Evolutionary conservation across 179 eudicot genomes (phyloP).

Genomic region (Beta lomatogona): DNA sequence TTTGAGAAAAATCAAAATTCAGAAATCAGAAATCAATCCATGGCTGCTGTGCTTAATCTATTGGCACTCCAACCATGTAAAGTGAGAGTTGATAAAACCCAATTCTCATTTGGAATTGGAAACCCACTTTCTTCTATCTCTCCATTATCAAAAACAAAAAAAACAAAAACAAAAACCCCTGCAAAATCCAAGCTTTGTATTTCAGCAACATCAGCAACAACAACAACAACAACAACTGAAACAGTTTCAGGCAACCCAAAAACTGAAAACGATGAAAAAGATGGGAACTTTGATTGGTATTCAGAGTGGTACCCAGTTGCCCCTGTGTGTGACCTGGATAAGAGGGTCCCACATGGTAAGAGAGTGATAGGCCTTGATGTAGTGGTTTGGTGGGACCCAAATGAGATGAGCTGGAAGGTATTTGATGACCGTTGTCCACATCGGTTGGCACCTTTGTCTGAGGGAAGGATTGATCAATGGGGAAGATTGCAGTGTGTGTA

Average conservation of each 20-base stretch:
- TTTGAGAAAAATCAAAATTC: too few relatives aligned
- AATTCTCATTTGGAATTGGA: neutral
- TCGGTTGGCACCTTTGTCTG: constrained; percentile 77
- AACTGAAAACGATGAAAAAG: neutral
- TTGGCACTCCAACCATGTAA: neutral
- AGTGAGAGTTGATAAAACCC: neutral
- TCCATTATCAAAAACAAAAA: neutral
- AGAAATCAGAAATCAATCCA: neutral
- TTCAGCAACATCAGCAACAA: neutral
- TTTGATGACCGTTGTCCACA: constrained; percentile 80
- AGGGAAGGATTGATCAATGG: constrained; percentile 80
- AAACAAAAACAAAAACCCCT: neutral
- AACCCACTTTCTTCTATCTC: neutral
- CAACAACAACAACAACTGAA: neutral
- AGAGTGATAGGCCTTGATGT: constrained; percentile 64
- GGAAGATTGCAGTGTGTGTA: constrained; percentile 87
- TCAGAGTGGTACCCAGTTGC: constrained; percentile 72
- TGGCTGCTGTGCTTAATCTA: neutral
- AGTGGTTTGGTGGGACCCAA: constrained; percentile 84
- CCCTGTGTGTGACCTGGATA: constrained; percentile 73
- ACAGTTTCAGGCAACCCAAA: too few relatives aligned
- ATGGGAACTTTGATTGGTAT: constrained; percentile 65
- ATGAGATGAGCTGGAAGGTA: constrained; percentile 65
- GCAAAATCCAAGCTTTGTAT: constrained; percentile 2
- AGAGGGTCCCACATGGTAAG: constrained; percentile 68